These are phyloP conservation scores for Leishmania braziliensis DNA, from an alignment of 208 protist species.

Conservation along the genomic window DNA sequence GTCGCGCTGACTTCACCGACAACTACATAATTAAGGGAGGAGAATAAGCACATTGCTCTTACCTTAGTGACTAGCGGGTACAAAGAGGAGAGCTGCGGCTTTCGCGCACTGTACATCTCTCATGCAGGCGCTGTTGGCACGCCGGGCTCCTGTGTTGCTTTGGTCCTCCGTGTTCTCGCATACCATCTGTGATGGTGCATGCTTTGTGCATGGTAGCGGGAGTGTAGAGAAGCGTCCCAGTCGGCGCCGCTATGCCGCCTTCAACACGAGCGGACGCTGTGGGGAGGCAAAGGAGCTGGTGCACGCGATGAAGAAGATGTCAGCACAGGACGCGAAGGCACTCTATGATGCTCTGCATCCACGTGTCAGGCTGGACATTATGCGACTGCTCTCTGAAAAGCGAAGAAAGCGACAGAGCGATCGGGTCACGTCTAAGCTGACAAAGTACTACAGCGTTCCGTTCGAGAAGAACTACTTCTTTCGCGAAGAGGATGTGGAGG, in stretches of 20 bases:
- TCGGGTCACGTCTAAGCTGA: constrained; percentile 31
- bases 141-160: neutral
- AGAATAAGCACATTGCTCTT: neutral
- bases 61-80: neutral
- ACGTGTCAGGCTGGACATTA: constrained; percentile 69
- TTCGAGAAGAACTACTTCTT: constrained; percentile 84
- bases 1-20: no score
- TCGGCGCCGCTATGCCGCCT: constrained; percentile 60
- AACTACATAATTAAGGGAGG: no score
- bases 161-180: neutral
- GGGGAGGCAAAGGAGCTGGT: constrained; percentile 56
- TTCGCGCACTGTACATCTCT: neutral
- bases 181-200: constrained; percentile 2
- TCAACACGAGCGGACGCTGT: constrained; percentile 63
- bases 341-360: constrained; percentile 59
- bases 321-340: constrained; percentile 29
- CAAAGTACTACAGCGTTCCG: constrained; percentile 52
- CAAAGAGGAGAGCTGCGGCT: neutral
- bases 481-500: constrained; percentile 71
- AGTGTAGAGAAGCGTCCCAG: constrained; percentile 23
- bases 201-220: constrained; percentile 2
- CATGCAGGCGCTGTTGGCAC: neutral
- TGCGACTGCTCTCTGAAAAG: constrained; percentile 47
- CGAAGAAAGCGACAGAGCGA: constrained; percentile 35
- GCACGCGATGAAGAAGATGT: constrained; percentile 42